Conservation (phyloP, 768 basidiomycete species). For the Cytidiella melzeri region DNA sequence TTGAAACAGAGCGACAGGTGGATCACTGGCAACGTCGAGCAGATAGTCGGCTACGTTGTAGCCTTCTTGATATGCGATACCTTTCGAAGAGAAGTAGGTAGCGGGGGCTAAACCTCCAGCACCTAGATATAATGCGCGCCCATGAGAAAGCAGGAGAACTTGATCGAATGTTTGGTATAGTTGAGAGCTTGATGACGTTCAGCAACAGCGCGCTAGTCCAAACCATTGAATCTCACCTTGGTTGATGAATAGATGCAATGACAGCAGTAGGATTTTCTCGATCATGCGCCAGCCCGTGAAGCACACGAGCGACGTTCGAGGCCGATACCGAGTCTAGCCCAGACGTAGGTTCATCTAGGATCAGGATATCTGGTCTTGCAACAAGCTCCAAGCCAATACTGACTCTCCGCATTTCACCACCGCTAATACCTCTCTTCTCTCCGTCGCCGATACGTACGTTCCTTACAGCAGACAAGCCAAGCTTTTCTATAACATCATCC, state of each 20-base stretch:
- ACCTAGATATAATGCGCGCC: slow-evolving; percentile 75
- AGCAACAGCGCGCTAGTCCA: neutral
- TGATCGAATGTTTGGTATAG: slow-evolving; percentile 83
- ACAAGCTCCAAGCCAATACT: slow-evolving; percentile 89
- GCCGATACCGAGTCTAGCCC: slow-evolving; percentile 88
- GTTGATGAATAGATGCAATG: slow-evolving; percentile 85
- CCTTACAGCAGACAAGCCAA: slow-evolving; percentile 67
- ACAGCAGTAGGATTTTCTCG: slow-evolving; percentile 66
- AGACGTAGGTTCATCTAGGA: slow-evolving; percentile 83
- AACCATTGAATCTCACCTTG: slow-evolving; percentile 41
- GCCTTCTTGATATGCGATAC: slow-evolving; percentile 56
- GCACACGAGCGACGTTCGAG: slow-evolving; percentile 67
- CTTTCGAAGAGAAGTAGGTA: slow-evolving; percentile 48
- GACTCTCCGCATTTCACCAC: slow-evolving; percentile 87
- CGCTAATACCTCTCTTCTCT: slow-evolving; percentile 78
- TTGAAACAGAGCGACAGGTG: slow-evolving; percentile 44
- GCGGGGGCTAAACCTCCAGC: slow-evolving; percentile 66
- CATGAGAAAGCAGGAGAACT: slow-evolving; percentile 71
- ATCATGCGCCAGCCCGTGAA: slow-evolving; percentile 71
- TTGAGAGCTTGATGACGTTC: slow-evolving; percentile 48
- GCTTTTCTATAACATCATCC: slow-evolving; percentile 62
- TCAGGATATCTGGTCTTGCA: slow-evolving; percentile 75
- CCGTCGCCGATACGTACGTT: slow-evolving; percentile 71
- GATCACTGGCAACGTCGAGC: slow-evolving; percentile 77
- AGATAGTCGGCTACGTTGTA: slow-evolving; percentile 94